phyloP scores from a whole-genome alignment of 2,329 filamentous ascomycete genomes.

The Trichophaea hybrida region DNA sequence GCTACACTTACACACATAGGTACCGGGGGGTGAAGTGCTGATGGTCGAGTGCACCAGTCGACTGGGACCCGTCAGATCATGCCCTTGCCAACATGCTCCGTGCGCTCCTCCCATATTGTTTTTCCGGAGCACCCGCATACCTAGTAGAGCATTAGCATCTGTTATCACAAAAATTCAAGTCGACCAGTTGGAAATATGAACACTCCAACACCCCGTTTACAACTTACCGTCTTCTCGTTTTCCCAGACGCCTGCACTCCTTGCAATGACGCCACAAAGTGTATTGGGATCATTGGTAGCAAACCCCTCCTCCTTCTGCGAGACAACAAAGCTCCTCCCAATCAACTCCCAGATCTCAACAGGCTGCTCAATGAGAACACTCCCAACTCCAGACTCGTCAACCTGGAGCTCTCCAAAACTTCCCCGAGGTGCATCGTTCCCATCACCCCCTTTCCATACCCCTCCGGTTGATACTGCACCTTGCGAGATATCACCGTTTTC shows the following conservation, averaged over 20 bases:
- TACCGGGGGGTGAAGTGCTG: too few relatives aligned
- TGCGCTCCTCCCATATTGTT: slow-evolving; percentile 93
- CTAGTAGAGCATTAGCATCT: slow-evolving; percentile 6
- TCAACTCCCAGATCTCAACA: slow-evolving; percentile 89
- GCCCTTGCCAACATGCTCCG: slow-evolving; percentile 74
- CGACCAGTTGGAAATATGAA: not conserved
- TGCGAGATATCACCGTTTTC: slow-evolving; percentile 74
- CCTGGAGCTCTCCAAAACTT: slow-evolving; percentile 58
- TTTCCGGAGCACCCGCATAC: slow-evolving; percentile 87
- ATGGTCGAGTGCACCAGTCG: too few relatives aligned
- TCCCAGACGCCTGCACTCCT: slow-evolving; percentile 97
- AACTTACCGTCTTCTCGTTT: slow-evolving; percentile 78
- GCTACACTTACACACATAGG: too few relatives aligned
- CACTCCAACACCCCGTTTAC: too few relatives aligned
- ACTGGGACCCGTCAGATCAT: slow-evolving; percentile 53
- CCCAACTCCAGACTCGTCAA: slow-evolving; percentile 62
- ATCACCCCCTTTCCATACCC: slow-evolving; percentile 51
- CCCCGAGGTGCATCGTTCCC: slow-evolving; percentile 40
- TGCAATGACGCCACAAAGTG: slow-evolving; percentile 83
- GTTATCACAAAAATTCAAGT: not conserved
- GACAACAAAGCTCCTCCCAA: slow-evolving; percentile 82
- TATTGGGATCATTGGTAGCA: slow-evolving; percentile 64
- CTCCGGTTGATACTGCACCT: slow-evolving; percentile 69
- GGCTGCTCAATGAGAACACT: slow-evolving; percentile 66
- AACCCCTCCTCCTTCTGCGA: slow-evolving; percentile 49